Evolutionary conservation across 768 basidiomycete species (phyloP).

Genomic region (Lepiota brunneoincarnata): DNA sequence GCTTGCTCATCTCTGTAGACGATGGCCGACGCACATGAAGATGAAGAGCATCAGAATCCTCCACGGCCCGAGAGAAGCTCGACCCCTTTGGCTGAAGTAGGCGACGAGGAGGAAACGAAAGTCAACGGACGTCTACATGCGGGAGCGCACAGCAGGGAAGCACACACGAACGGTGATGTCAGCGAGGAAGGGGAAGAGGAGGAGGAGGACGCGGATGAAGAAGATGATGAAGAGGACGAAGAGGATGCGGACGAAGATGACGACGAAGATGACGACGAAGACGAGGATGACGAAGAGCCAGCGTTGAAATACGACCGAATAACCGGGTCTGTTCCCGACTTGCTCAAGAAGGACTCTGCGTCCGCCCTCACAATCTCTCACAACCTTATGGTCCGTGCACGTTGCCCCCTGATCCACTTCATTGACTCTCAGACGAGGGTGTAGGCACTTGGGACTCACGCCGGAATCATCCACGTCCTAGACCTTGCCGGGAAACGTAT

Average conservation of each 20-base stretch:
- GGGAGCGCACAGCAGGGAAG: not conserved
- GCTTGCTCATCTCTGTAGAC: constrained; percentile 8
- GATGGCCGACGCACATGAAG: constrained; percentile 1
- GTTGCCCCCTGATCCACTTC: not conserved
- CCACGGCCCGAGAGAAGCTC: constrained; percentile 17
- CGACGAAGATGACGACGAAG: constrained; percentile 52
- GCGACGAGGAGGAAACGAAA: constrained; percentile 13
- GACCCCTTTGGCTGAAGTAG: constrained; percentile 8
- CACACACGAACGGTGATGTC: not conserved
- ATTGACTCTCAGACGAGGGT: not conserved
- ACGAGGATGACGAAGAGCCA: constrained; percentile 87
- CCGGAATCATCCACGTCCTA: constrained; percentile 87
- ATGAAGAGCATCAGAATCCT: not conserved
- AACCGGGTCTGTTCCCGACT: constrained; percentile 64
- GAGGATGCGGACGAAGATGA: constrained; percentile 40
- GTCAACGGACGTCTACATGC: not conserved
- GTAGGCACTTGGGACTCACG: constrained; percentile 90
- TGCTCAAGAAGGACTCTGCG: constrained; percentile 87
- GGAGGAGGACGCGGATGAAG: constrained; percentile 24
- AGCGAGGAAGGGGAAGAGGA: constrained; percentile 19
- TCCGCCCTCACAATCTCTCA: constrained; percentile 78
- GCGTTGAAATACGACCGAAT: constrained; percentile 89
- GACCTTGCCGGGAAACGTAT: constrained; percentile 75
- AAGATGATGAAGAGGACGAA: constrained; percentile 20
- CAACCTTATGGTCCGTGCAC: constrained; percentile 57